Evolutionary conservation across 352 stramenopile species (phyloP), one percentile per base, ranked within the genome.

Genomic region (Phytophthora pistaciae): DNA sequence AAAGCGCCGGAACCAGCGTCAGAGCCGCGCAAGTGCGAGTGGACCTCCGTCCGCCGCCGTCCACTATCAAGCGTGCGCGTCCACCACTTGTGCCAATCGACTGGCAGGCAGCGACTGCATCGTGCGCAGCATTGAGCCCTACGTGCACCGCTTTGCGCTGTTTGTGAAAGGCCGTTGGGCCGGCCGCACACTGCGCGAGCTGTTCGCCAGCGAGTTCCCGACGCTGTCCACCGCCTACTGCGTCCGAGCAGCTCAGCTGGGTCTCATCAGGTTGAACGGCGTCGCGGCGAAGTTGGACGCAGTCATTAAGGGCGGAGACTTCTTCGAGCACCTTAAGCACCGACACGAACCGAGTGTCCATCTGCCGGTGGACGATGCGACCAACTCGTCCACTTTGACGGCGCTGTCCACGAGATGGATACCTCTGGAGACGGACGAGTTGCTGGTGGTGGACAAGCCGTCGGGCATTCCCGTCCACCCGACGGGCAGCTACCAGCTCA

Each of bases 151-250:
- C 48, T 99, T 98, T 85, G 66, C 84, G 50, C 95, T 92, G 20
- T 95, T 92, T 71, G 90, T 85, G 57, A 99, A 99, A 77, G 74
- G 83, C 55, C 88, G 96, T 38, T 99, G 96, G 96, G 74, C 93
- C 29, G 91, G 85, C 20, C 80, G 85, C 18, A 82, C 79, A 46
- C 65, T 99, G 42, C 53, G 92, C 7, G 91, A 99, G 60, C 75
- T 99, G 4, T 98, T 95, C 72, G 55, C 56, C 11, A 62, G 40
- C 23, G 84, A 93, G 31, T 93, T 93, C 38, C 70, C 68, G 23
- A 77, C 64, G 7, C 80, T 90, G 9, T 79, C 75, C 5, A 54
- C 68, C 6, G 36, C 53, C 5, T 92, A 92, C 56, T 88, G 81
- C 40, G 64, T 84, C 56, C 69, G 70, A 64, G 95, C 94, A 18